Evolutionary conservation across 495 filamentous ascomycete genomes (phyloP), one percentile per base, ranked within the genome.

Genomic region (Tuber indicum): DNA sequence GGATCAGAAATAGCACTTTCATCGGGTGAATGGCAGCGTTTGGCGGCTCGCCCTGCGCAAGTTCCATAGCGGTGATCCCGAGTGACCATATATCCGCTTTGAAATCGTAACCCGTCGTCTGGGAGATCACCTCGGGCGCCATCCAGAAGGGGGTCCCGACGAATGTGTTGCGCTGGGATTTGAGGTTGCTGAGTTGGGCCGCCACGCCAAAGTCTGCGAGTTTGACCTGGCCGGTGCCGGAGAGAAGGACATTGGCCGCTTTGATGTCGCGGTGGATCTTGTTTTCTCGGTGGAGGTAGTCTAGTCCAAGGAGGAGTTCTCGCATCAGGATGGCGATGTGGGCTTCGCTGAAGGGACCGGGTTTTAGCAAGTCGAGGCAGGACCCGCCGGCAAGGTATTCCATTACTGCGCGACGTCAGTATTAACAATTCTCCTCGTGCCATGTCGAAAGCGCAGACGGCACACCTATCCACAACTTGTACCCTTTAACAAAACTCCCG

Each of bases 81-180:
- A 99, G 86, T 41, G 96, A 98, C 96, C 96, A 99, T 75, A 99
- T 97, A 83, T 99, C 96, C 9, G 96, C 96, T 86, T 98, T 99
- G 86, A 97, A 94, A 82, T 98, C 95, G 85, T 99, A 99, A 62
- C 96, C 96, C 73, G 93, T 96, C 84, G 97, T 94, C 86, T 97
- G 97, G 7, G 81, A 80, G 85, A 99, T 99, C 45, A 99, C 96
- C 84, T 99, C 96, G 14, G 96, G 96, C 7, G 96, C 96, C 96
- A 99, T 99, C 96, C 96, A 99, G 85, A 98, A 99, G 0, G 96
- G 96, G 3, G 96, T 98, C 21, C 96, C 96, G 39, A 99, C 96
- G 83, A 99, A 99, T 0, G 96, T 99, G 82, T 98, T 99, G 85
- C 97, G 97, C 86, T 98, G 97, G 41, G 96, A 97, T 93, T 98